Base-by-base conservation (phyloP, 495 filamentous ascomycete species). In the Massariosphaeria phaeospora region DNA sequence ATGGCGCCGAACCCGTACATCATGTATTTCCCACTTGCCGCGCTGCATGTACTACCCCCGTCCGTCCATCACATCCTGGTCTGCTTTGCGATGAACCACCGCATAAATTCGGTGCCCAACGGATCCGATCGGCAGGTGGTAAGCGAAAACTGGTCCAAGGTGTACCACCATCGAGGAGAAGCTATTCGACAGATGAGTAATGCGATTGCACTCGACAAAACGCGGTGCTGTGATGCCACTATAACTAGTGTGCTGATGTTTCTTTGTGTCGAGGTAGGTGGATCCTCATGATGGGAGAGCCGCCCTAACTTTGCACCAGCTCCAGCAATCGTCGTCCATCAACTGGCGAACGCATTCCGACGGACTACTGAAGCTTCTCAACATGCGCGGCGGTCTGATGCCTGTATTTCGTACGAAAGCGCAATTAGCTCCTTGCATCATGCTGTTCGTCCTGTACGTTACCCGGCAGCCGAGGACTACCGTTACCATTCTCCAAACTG, bases 1-100 rank as follows among this genome's bases (percentile, higher is more conserved):
- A 6, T 57, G 6, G 54, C 39, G 17, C 54, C 45, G 9, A 57
- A 57, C 30, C 46, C 54, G 8, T 48, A 43, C 46, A 51, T 50
- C 4, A 48, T 49, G 3, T 24, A 36, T 15, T 57, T 50, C 17
- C 54, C 54, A 29, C 7, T 44, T 1, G 11, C 2, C 8, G 36
- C 24, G 2, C 27, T 51, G 21, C 54, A 38, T 33, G 20, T 43
- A 10, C 45, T 57, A 5, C 54, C 54, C 1, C 24, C 36, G 4
- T 35, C 45, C 18, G 23, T 50, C 10, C 35, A 29, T 24, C 54
- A 50, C 17, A 45, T 13, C 3, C 3, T 57, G 12, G 54, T 43
- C 6, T 44, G 34, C 45, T 33, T 43, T 23, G 21, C 38, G 9
- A 27, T 57, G 1, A 44, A 36, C 25, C 41, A 57, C 20, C 36